A percentile compares a stretch with the other conserved stretches of the same genome.
Conservation (phyloP, 2,329 filamentous ascomycete species). For the Seiridium cupressi region DNA sequence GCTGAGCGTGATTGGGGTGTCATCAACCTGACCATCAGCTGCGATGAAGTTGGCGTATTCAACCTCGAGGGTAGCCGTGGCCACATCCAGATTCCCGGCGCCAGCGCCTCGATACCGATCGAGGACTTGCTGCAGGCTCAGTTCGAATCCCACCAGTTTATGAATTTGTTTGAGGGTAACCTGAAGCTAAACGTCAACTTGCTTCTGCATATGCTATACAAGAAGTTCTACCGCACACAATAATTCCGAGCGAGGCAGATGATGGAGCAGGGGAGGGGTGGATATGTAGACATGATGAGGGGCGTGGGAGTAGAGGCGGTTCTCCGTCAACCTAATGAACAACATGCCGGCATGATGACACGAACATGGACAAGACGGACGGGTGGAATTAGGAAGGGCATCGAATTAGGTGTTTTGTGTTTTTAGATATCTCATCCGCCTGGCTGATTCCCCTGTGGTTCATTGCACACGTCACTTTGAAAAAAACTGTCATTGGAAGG, state of each 20-base stretch:
- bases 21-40: slow-evolving; percentile 90
- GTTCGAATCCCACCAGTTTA: slow-evolving; percentile 95
- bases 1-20: slow-evolving; percentile 82
- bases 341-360: slow-evolving; percentile 7
- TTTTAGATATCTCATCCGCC: not conserved
- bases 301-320: not conserved
- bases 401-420: slow-evolving; percentile 4
- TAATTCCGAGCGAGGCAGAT: slow-evolving; percentile 28
- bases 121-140: slow-evolving; percentile 95
- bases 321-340: not conserved
- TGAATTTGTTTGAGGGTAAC: slow-evolving; percentile 85
- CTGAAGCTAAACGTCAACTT: slow-evolving; percentile 94
- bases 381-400: slow-evolving; percentile 3
- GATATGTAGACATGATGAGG: not conserved
- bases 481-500: not conserved
- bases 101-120: slow-evolving; percentile 82
- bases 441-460: not conserved
- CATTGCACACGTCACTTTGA: not conserved
- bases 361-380: slow-evolving; percentile 2
- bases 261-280: not conserved
- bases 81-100: slow-evolving; percentile 93
- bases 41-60: slow-evolving; percentile 92
- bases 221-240: slow-evolving; percentile 90
- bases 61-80: slow-evolving; percentile 87
- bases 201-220: slow-evolving; percentile 93